Conservation (phyloP, 257 asterid species). For the Mitragyna speciosa region DNA sequence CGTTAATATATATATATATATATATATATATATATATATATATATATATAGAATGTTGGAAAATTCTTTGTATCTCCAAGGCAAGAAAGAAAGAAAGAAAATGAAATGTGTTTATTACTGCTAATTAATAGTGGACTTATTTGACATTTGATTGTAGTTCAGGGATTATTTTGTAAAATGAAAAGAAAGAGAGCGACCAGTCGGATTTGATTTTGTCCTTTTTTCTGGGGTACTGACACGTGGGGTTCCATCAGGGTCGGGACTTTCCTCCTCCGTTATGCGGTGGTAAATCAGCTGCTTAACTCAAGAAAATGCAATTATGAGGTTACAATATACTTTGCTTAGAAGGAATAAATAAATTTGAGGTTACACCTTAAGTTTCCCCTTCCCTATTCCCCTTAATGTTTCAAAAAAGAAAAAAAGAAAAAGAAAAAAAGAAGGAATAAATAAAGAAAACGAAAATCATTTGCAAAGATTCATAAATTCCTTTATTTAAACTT, state of each 20-base stretch:
- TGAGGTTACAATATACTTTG: neutral
- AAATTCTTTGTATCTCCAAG: neutral
- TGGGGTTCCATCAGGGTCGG: no score
- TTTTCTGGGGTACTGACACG: constrained; percentile 40
- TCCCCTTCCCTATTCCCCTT: no score
- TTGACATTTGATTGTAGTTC: neutral
- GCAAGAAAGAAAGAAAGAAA: neutral
- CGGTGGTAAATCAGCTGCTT: constrained; percentile 1
- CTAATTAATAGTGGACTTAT: neutral
- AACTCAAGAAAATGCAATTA: neutral
- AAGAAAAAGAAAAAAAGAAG: no score
- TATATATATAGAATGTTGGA: neutral
- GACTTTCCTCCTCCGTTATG: no score
- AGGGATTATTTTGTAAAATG: constrained; percentile 15
- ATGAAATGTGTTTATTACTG: neutral
- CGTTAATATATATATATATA: no score
- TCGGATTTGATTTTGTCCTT: constrained; percentile 33
- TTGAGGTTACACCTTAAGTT: no score
- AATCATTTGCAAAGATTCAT: neutral
- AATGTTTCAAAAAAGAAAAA: no score
- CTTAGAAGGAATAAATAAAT: no score
- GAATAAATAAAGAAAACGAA: no score
- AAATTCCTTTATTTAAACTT: no score
- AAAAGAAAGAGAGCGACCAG: constrained; percentile 21
- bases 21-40: no score